phyloP scores from a whole-genome alignment of 2,329 filamentous ascomycete genomes.

The Akanthomyces dipterigenus region DNA sequence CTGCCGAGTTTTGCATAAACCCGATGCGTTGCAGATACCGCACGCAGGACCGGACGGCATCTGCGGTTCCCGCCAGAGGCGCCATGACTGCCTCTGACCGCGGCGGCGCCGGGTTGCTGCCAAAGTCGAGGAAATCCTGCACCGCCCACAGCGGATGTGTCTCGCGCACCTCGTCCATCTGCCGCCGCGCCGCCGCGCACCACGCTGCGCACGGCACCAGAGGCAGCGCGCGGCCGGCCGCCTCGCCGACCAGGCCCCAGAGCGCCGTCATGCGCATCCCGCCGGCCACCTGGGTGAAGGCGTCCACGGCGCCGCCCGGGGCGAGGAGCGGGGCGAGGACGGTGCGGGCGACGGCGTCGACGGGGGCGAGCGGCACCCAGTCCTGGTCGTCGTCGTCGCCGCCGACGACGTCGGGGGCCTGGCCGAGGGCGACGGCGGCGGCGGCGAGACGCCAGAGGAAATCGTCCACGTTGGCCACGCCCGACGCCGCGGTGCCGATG shows the following conservation, averaged over 20 bases:
- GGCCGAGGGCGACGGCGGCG: background rate
- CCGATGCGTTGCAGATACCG: background rate
- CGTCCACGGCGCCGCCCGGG: background rate
- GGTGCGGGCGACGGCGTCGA: background rate
- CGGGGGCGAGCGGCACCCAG: background rate
- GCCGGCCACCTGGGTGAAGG: background rate
- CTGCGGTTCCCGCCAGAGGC: background rate
- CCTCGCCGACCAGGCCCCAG: background rate
- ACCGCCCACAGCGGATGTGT: background rate
- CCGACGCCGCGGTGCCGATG: constrained; percentile 13
- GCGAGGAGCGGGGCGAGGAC: background rate
- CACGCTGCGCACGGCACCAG: background rate
- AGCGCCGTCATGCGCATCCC: background rate
- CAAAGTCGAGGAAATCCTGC: background rate
- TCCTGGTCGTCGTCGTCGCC: background rate
- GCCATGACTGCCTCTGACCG: background rate
- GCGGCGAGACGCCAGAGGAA: constrained; percentile 16
- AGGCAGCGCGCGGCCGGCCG: background rate
- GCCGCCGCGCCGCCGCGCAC: background rate
- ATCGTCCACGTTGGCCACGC: constrained; percentile 16
- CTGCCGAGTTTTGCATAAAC: background rate
- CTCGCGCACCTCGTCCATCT: background rate
- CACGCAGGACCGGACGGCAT: background rate
- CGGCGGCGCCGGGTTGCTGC: background rate
- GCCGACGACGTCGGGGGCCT: background rate